A percentile compares a stretch with the other conserved stretches of the same genome.
phyloP scores from a whole-genome alignment of 192 early-diverging fungal species.

The Diversispora epigaea region DNA sequence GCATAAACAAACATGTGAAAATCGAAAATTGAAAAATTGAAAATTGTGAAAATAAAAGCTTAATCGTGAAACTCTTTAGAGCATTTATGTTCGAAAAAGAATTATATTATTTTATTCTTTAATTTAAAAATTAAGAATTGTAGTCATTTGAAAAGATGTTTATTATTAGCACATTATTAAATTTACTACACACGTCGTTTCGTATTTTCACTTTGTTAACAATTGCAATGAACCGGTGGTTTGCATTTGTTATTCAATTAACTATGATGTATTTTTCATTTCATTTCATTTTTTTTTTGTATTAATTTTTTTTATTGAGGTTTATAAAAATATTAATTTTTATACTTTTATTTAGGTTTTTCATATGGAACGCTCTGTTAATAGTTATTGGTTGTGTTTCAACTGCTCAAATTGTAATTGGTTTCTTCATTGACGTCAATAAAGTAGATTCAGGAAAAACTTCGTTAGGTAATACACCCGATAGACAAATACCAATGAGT shows the following conservation, averaged over 20 bases:
- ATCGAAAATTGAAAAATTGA: too few relatives aligned
- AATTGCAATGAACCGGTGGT: conserved; percentile 27
- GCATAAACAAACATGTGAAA: too few relatives aligned
- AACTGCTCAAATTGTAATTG: conserved; percentile 25
- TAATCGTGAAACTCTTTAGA: too few relatives aligned
- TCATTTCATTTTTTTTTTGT: not conserved
- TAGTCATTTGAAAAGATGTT: too few relatives aligned
- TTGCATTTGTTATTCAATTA: conserved; percentile 19
- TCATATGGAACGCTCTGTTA: conserved; percentile 30
- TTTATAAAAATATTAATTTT: not conserved
- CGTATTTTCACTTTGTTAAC: not conserved
- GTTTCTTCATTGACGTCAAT: conserved; percentile 21
- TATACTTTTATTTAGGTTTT: conserved; percentile 16
- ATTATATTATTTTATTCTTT: too few relatives aligned
- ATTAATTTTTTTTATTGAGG: not conserved
- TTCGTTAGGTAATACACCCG: not conserved
- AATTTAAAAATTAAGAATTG: too few relatives aligned
- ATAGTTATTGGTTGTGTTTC: conserved; percentile 26
- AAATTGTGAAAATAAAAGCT: too few relatives aligned
- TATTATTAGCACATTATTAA: too few relatives aligned
- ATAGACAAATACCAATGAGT: conserved; percentile 1
- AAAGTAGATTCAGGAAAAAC: conserved; percentile 5
- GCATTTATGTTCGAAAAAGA: too few relatives aligned
- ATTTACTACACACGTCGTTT: not conserved
- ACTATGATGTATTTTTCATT: conserved; percentile 18